Base-by-base conservation (phyloP, 140 eudicot genomes). In the Oenanthe javanica region DNA sequence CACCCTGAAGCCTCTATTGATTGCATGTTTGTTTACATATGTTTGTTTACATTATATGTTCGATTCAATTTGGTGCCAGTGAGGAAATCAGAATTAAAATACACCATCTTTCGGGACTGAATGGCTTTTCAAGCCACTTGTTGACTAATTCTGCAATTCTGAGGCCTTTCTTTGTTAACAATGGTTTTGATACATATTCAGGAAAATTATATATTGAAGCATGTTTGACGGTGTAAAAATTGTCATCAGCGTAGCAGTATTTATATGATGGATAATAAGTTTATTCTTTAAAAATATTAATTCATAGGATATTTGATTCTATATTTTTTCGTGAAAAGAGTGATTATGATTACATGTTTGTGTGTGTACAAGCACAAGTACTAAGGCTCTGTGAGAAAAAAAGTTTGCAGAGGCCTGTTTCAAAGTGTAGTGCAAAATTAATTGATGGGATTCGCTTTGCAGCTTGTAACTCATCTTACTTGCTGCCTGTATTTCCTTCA, bases 91-190 rank as follows among this genome's bases (percentile, higher is more conserved):
- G 45, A 23, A 45, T 18, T 64, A 27, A 52, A 76, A 80, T 27
- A 86, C 89, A 86, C 89, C 89, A 86, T 86, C 89, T 86, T 86
- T 86, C 87, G 87, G 89, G 89, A 83, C 89, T 83, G 82, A 86
- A 71, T 83, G 86, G 89, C 38, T 78, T 55, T 64, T 69, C 15
- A 10, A 7, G 36, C 36, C 82, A 82, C 86, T 76, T 86, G 88
- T 13, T 86, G 89, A 59, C 59, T 70, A 67, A 45, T 86, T 86
- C 89, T 86, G 89, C 89, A 86, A 86, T 80, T 86, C 89, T 86
- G 89, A 86, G 89, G 89, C 87, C 48, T 8, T 14, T 16, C 23
- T 23, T 72, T 16, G n/a, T n/a, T 72, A 7, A 8, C 36, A 61
- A 57, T 57, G 7, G 13, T n/a, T 61, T 57, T 59, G 13, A n/a